Evolutionary conservation across 129 eudicot species (phyloP), one percentile per base, ranked within the genome.

Genomic region (Rutidosis leptorrhynchoides): DNA sequence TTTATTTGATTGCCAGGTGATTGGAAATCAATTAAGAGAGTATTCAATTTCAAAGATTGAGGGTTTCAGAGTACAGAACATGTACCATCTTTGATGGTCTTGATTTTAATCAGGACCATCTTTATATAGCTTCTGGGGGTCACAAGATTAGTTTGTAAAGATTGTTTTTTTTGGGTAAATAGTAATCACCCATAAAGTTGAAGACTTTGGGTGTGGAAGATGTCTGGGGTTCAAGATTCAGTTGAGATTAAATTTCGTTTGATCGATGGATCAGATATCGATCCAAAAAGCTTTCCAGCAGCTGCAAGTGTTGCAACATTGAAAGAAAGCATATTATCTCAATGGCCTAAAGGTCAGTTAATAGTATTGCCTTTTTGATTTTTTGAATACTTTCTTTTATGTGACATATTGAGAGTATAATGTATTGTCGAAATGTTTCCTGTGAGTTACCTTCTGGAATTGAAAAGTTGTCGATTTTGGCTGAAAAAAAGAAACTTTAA

Each of bases 311-410:
- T 89, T 28, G 70, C 84, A 56, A 74, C 82, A 61, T 85, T 89
- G 82, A 89, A 89, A 79, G 96, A 89, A 79, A 85, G 78, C 74
- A 81, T 89, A 70, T 71, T 89, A 67, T 75, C 96, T 70, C 90
- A 85, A 65, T 89, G 96, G 96, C 95, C 96, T 42, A 89, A 85
- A 89, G 96, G 96, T 85, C 64, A 59, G 83, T 64, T 49, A 3
- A 19, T 51, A 71, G 17, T 45, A 26, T 46, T 27, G 14, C 21
- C n/a, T 64, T 0, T 42, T 25, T 24, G 24, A 15, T 1, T 7
- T 58, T 33, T 40, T 27, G 22, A 49, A 59, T 24, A 55, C 24
- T 19, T 23, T 9, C 23, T 45, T 17, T 43, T 6, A n/a, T 56
- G 21, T 61, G 24, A 29, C 15, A 0, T 21, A 6, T 37, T 5